Base-by-base conservation (phyloP, 179 eudicot genomes). In the Silene noctiflora region DNA sequence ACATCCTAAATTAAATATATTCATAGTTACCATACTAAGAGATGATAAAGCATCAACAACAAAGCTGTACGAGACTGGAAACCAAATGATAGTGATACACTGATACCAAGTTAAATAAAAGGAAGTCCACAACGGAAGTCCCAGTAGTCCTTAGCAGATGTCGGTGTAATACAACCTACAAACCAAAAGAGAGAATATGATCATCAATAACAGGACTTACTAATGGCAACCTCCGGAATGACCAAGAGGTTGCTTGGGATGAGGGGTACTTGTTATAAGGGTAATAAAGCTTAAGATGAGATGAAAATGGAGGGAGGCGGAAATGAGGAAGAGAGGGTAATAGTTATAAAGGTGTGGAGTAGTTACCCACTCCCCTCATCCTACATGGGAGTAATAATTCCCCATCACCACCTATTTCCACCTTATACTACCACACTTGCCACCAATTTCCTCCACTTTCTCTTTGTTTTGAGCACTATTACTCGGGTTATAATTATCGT, bases 81-180 rank as follows among this genome's bases (percentile, higher is more conserved):
- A 69, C 59, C 6, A 77, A 70, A 8, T 66, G 11, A 39, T 39
- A 39, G 46, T 8, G 0, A 31, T 31, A 31, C 35, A 31, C 35
- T 31, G 42, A 12, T 86, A 95, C 99, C 97, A 95, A 78, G 83
- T 87, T 84, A 55, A 76, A 75, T 77, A 95, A 84, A 75, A 93
- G 81, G 83, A 83, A 75, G 79, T 95, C 99, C 69, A 76, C 89
- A 66, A 93, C 84, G 72, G 91, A 76, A 72, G 94, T 83, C 35
- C 86, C 98, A n/a, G 88, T 80, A 75, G 96, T 88, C 84, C 93
- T 89, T 70, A 95, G 81, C 84, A 95, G 78, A 89, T 95, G 99
- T 80, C 90, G 87, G 83, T 95, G 98, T 69, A 95, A 81, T 77
- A 86, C 84, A 83, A 81, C 92, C 99, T 95, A 85, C 29, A 39